phyloP scores from a whole-genome alignment of 768 basidiomycete species.

The Boletus sp. region DNA sequence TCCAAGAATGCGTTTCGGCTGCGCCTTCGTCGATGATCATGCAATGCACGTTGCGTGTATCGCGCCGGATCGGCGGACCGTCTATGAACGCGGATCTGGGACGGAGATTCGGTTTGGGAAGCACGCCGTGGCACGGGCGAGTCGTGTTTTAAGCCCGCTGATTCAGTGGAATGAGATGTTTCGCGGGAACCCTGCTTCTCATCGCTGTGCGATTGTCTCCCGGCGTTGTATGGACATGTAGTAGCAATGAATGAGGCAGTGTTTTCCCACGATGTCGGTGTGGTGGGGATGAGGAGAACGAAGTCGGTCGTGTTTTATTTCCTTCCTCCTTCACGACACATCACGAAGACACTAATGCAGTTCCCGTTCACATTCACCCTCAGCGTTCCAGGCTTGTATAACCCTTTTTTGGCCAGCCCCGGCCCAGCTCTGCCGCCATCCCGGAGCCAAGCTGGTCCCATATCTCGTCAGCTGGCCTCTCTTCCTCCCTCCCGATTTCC shows the following conservation, averaged over 20 bases:
- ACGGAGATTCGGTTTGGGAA: background rate
- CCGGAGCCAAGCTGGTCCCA: slow-evolving; percentile 27
- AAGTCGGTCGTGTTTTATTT: no score
- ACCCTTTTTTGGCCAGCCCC: slow-evolving; percentile 51
- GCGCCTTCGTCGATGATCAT: slow-evolving; percentile 56
- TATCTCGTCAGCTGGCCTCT: slow-evolving; percentile 18
- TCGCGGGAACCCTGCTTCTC: background rate
- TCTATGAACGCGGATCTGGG: background rate
- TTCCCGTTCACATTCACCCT: slow-evolving; percentile 76
- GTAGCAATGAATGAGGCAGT: background rate
- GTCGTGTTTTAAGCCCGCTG: background rate
- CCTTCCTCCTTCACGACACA: slow-evolving; percentile 26
- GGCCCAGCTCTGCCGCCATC: slow-evolving; percentile 15
- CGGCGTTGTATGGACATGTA: no score
- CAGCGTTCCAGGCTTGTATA: slow-evolving; percentile 58
- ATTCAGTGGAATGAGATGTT: background rate
- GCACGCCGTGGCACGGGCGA: background rate
- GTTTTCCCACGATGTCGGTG: slow-evolving; percentile 4
- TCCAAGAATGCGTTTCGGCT: slow-evolving; percentile 81
- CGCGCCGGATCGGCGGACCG: background rate
- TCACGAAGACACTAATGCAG: slow-evolving; percentile 35
- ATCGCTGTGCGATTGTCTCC: no score
- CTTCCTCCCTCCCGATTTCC: slow-evolving; percentile 18
- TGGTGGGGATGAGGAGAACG: no score
- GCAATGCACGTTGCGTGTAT: background rate